Conservation (phyloP, 345 rosid genomes). For the Garcia nutans region DNA sequence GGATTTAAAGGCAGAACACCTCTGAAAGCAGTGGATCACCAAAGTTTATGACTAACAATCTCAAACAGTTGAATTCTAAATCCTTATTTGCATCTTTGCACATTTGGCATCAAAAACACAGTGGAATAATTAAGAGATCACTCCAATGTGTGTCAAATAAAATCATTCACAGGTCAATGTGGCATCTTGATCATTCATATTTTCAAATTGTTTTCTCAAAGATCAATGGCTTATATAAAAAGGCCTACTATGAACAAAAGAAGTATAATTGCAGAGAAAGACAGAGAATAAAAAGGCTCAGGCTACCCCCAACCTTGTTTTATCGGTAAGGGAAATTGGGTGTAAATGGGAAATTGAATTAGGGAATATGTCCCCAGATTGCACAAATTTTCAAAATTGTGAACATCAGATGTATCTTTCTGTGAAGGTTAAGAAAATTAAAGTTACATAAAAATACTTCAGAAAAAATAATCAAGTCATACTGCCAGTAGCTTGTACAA, state of each 20-base stretch:
- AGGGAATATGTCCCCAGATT: neutral
- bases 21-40: neutral
- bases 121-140: neutral
- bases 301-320: neutral
- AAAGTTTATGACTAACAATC: neutral
- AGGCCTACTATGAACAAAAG: neutral
- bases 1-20: neutral
- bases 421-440: neutral
- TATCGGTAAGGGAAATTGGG: neutral
- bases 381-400: neutral
- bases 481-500: slow-evolving; percentile 78
- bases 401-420: slow-evolving; percentile 1
- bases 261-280: neutral
- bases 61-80: neutral
- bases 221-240: neutral
- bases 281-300: neutral
- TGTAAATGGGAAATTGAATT: neutral
- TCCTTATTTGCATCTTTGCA: neutral
- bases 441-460: neutral
- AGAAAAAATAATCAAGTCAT: slow-evolving; percentile 7
- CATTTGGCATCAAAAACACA: neutral
- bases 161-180: neutral
- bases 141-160: neutral
- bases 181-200: neutral
- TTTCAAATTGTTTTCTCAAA: neutral